A percentile compares a stretch with the other conserved stretches of the same genome.
These are phyloP conservation scores for Calocybe indica DNA, from an alignment of 768 basidiomycete genomes.

Conservation along the genomic window DNA sequence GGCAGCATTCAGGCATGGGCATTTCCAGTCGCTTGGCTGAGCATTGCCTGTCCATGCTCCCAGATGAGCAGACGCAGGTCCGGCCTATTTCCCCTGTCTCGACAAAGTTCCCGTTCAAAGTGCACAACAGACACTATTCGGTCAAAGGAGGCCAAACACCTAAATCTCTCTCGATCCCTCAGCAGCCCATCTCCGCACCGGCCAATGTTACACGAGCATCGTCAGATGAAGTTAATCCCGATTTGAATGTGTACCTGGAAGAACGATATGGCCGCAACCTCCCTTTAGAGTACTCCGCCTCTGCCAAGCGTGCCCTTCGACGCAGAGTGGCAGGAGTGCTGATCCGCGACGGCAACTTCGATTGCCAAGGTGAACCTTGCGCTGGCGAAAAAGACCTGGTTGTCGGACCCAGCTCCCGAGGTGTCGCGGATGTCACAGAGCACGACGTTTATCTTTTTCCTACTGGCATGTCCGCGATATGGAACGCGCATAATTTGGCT, in stretches of 20 bases:
- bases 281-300: slow-evolving; percentile 59
- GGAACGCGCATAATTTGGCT: slow-evolving; percentile 78
- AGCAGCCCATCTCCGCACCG: slow-evolving; percentile 3
- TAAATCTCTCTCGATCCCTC: slow-evolving; percentile 9
- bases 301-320: slow-evolving; percentile 86
- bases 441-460: slow-evolving; percentile 87
- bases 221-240: slow-evolving; percentile 48
- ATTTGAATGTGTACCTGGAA: slow-evolving; percentile 77
- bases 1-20: slow-evolving; percentile 92
- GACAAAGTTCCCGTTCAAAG: slow-evolving; percentile 31
- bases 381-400: slow-evolving; percentile 40
- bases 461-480: slow-evolving; percentile 92
- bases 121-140: slow-evolving; percentile 56
- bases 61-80: slow-evolving; percentile 30
- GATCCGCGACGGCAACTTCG: slow-evolving; percentile 48
- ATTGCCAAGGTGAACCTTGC: slow-evolving; percentile 24
- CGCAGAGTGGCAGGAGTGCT: slow-evolving; percentile 86
- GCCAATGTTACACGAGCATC: slow-evolving; percentile 1
- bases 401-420: slow-evolving; percentile 61
- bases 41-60: slow-evolving; percentile 67
- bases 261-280: slow-evolving; percentile 94
- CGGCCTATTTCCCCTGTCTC: slow-evolving; percentile 20
- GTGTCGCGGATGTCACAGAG: slow-evolving; percentile 66
- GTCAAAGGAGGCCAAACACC: slow-evolving; percentile 22
- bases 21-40: slow-evolving; percentile 87